phyloP scores from a whole-genome alignment of 331 rosid species.

The Malus hybrid region DNA sequence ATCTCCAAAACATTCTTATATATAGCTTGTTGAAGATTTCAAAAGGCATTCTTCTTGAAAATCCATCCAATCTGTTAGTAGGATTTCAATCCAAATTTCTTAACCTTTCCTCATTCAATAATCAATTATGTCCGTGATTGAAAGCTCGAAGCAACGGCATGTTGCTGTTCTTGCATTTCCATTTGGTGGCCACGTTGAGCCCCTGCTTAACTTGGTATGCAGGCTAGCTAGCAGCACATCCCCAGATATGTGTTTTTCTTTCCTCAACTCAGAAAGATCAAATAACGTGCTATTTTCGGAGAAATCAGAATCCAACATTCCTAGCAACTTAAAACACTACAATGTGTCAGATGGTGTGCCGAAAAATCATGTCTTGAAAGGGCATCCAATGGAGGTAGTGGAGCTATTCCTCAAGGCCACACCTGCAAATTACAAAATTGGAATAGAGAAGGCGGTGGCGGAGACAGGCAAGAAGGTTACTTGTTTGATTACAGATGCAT shows the following conservation, averaged over 20 bases:
- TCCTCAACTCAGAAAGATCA: slow-evolving; percentile 9
- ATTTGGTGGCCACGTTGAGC: slow-evolving; percentile 7
- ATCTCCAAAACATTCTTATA: not conserved
- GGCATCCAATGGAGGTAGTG: slow-evolving; percentile 14
- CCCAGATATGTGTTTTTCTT: slow-evolving; percentile 1
- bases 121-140: not conserved
- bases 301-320: not conserved
- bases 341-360: slow-evolving; percentile 6
- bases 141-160: not conserved
- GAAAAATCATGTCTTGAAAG: not conserved
- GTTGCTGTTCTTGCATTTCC: slow-evolving; percentile 16
- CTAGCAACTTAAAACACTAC: not conserved
- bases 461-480: slow-evolving; percentile 10
- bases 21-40: not conserved
- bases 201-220: slow-evolving; percentile 1
- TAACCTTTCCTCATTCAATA: not conserved
- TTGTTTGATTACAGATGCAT: slow-evolving; percentile 37
- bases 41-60: not conserved
- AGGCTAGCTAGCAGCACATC: not conserved
- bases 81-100: not conserved
- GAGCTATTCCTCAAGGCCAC: slow-evolving; percentile 32
- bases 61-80: not conserved
- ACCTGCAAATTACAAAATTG: slow-evolving; percentile 24
- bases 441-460: slow-evolving; percentile 17
- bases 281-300: not conserved